A percentile compares a stretch with the other conserved stretches of the same genome.
These are phyloP conservation scores for Penicillium parvum DNA, from an alignment of 495 filamentous ascomycete genomes.

Conservation along the genomic window DNA sequence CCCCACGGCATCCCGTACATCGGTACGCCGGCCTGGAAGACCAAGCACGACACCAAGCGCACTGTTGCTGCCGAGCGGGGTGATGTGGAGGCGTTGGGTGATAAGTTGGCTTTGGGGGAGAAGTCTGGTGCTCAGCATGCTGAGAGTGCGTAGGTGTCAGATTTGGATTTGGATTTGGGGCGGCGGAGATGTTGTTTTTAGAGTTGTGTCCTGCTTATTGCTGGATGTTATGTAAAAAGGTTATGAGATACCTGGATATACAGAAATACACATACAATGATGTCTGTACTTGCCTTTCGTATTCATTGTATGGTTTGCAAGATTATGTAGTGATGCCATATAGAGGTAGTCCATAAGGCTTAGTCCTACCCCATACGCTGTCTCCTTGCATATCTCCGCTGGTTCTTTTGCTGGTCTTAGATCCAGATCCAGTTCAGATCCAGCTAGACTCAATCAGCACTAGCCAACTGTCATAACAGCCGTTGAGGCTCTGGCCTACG, in stretches of 20 bases:
- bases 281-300: neutral
- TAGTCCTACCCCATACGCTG: no score
- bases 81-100: constrained; percentile 24
- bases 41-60: constrained; percentile 28
- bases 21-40: constrained; percentile 68
- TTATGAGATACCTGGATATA: constrained; percentile 1
- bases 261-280: neutral
- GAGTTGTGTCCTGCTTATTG: neutral
- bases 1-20: constrained; percentile 56
- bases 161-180: neutral
- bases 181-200: neutral
- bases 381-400: no score
- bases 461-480: no score
- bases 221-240: constrained; percentile 12
- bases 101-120: constrained; percentile 15
- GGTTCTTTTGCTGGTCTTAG: no score
- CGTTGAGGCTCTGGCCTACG: no score
- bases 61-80: constrained; percentile 21
- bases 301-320: no score
- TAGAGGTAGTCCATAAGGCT: no score
- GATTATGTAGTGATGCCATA: no score
- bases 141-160: constrained; percentile 3
- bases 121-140: constrained; percentile 17
- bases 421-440: no score
- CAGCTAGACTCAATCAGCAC: no score